Percentiles rank a stretch among this genome's conserved stretches.
Conservation (phyloP, 2,329 filamentous ascomycete species). For the Coniochaeta hoffmannii region DNA sequence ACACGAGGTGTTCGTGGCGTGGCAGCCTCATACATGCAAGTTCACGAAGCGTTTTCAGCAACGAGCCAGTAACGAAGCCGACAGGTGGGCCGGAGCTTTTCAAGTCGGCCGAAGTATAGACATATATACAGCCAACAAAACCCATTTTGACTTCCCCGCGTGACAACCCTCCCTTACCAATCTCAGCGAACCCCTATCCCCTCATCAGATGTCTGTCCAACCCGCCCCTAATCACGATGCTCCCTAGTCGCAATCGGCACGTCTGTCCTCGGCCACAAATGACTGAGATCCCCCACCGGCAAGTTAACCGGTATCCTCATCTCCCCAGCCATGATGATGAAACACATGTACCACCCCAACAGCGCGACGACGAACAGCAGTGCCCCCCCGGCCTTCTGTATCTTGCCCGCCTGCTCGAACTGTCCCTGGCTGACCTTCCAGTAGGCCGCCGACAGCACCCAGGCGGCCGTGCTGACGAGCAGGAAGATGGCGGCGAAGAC, state of each 20-base stretch:
- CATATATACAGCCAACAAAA: too few species aligned
- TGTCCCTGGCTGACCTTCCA: constrained; percentile 37
- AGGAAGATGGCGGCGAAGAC: constrained; percentile 42
- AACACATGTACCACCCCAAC: constrained; percentile 40
- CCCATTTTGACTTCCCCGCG: too few species aligned
- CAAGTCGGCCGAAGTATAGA: too few species aligned
- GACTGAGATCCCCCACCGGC: constrained; percentile 42
- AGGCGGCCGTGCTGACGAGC: constrained; percentile 35
- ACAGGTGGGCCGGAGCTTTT: too few species aligned
- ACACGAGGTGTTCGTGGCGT: too few species aligned
- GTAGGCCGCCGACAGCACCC: constrained; percentile 39
- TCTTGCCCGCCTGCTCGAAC: constrained; percentile 27
- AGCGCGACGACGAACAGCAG: constrained; percentile 36
- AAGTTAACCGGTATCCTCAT: constrained; percentile 41
- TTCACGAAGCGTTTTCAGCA: too few species aligned
- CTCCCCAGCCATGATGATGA: constrained; percentile 46
- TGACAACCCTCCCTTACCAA: too few species aligned
- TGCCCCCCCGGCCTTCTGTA: constrained; percentile 36
- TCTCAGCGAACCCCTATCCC: too few species aligned
- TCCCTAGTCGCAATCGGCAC: constrained; percentile 8
- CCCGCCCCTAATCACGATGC: background rate
- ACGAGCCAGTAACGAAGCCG: too few species aligned
- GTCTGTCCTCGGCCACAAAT: constrained; percentile 36
- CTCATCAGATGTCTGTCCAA: too few species aligned
- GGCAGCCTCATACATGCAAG: too few species aligned